phyloP scores from a whole-genome alignment of 148 eudicot genomes.

The Rheum nobile region DNA sequence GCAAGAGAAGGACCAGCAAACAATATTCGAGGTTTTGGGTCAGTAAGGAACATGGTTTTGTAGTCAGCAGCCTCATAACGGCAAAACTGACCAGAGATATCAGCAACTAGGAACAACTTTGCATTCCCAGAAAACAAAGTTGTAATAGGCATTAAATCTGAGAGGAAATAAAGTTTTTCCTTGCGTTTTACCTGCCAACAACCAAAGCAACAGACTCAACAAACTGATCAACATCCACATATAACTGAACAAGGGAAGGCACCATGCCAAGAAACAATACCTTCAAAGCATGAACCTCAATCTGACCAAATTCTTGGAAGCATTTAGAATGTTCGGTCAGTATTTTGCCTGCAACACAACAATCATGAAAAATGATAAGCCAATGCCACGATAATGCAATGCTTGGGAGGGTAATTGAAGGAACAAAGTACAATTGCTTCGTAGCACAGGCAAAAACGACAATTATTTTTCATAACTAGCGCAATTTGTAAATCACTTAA shows the following conservation, averaged over 20 bases:
- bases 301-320: conserved; percentile 43
- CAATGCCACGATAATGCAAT: neutral
- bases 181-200: conserved; percentile 38
- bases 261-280: conserved; percentile 18
- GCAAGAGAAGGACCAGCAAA: neutral
- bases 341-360: conserved; percentile 36
- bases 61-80: conserved; percentile 9
- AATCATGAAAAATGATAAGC: neutral
- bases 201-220: neutral
- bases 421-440: neutral
- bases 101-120: conserved; percentile 44
- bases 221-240: neutral
- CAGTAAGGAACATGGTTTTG: conserved; percentile 7
- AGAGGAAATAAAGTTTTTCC: conserved; percentile 37
- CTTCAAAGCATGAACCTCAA: conserved; percentile 39
- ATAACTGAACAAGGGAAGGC: neutral
- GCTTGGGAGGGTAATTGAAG: neutral
- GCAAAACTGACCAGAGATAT: conserved; percentile 22
- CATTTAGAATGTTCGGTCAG: conserved; percentile 35
- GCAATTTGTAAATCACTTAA: neutral
- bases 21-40: conserved; percentile 7
- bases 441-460: neutral
- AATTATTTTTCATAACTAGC: neutral
- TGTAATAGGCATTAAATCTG: conserved; percentile 39
- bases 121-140: conserved; percentile 35